These are phyloP conservation scores for Geotrichum cucujoidarum DNA, from an alignment of 1,139 yeast species.

Conservation along the genomic window DNA sequence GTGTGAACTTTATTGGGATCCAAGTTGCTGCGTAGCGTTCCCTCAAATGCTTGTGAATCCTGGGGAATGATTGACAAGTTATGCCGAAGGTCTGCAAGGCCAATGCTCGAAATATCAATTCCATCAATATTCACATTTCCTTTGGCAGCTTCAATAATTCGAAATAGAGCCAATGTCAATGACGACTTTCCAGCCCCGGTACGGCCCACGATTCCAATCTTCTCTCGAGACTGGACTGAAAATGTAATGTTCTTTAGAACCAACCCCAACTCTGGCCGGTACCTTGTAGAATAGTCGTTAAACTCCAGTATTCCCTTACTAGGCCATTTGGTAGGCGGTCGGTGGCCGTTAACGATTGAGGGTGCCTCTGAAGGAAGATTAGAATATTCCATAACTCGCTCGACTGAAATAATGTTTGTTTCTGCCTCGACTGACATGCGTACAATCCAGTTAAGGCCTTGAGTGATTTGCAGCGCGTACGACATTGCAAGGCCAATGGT, in stretches of 20 bases:
- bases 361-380: constrained; percentile 56
- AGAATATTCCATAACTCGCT: constrained; percentile 67
- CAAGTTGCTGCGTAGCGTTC: constrained; percentile 58
- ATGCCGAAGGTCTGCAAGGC: constrained; percentile 53
- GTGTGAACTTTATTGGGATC: constrained; percentile 54
- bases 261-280: constrained; percentile 50
- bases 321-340: constrained; percentile 58
- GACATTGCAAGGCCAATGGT: constrained; percentile 71
- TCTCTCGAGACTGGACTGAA: constrained; percentile 54
- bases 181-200: constrained; percentile 86
- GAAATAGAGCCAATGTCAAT: constrained; percentile 63
- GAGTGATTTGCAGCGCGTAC: constrained; percentile 62
- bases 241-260: constrained; percentile 53
- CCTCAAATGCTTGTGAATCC: constrained; percentile 67
- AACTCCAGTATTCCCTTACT: constrained; percentile 52
- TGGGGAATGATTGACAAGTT: constrained; percentile 68
- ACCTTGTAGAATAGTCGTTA: constrained; percentile 56
- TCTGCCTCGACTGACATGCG: constrained; percentile 69
- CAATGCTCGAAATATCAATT: constrained; percentile 51
- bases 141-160: constrained; percentile 59
- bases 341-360: constrained; percentile 35
- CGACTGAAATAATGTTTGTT: constrained; percentile 69
- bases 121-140: constrained; percentile 58
- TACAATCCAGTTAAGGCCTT: constrained; percentile 56
- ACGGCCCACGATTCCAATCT: constrained; percentile 74